These are phyloP conservation scores for Hygrophorus russula DNA, from an alignment of 768 basidiomycete species.

Conservation along the genomic window DNA sequence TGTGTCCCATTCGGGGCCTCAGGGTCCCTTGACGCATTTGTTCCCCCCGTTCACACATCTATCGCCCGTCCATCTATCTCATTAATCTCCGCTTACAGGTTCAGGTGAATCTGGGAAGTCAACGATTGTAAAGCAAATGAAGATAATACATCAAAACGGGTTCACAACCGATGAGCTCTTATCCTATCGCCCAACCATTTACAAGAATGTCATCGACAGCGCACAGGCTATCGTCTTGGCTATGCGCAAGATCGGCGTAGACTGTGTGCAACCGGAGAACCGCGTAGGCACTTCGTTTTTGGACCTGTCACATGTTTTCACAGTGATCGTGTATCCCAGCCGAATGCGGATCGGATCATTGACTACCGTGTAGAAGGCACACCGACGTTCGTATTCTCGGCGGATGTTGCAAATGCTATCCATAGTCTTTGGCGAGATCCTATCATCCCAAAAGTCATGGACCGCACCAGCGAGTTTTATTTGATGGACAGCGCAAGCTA, in stretches of 20 bases:
- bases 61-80: not conserved
- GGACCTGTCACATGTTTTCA: constrained; percentile 1
- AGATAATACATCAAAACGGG: constrained; percentile 92
- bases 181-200: constrained; percentile 68
- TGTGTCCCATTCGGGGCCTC: not conserved
- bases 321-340: constrained; percentile 8
- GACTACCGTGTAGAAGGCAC: constrained; percentile 42
- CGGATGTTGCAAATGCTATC: constrained; percentile 62
- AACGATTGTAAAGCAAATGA: constrained; percentile 98
- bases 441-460: constrained; percentile 42
- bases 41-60: not conserved
- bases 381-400: constrained; percentile 34
- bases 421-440: constrained; percentile 62
- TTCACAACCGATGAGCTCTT: constrained; percentile 72
- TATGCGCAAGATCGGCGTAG: constrained; percentile 77
- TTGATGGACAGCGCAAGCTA: constrained; percentile 92
- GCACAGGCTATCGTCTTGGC: constrained; percentile 79
- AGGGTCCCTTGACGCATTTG: not conserved
- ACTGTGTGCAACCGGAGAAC: constrained; percentile 60
- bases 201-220: constrained; percentile 80
- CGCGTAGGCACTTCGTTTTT: constrained; percentile 26
- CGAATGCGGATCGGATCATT: constrained; percentile 47
- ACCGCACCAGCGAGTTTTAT: constrained; percentile 69
- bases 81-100: constrained; percentile 31
- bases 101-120: constrained; percentile 93